These are phyloP conservation scores for Phaeosphaeriaceae sp. DNA, from an alignment of 2,329 filamentous ascomycete species.

Conservation along the genomic window DNA sequence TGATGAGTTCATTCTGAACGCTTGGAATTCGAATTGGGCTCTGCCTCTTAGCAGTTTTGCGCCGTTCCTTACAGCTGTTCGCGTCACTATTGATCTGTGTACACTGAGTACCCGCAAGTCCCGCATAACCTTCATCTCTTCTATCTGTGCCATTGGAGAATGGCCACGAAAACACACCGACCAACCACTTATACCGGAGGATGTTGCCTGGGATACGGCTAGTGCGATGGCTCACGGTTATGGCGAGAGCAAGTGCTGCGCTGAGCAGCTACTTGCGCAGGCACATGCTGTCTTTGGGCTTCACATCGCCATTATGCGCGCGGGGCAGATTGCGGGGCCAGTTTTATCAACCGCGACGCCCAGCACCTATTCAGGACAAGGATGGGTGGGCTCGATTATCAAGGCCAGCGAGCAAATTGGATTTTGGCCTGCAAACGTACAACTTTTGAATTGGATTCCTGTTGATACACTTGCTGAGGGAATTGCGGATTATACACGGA, in stretches of 20 bases:
- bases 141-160: slow-evolving; percentile 19
- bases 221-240: slow-evolving; percentile 44
- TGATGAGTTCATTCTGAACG: slow-evolving; percentile 57
- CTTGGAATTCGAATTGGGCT: slow-evolving; percentile 63
- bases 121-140: slow-evolving; percentile 19
- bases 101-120: background rate
- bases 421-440: slow-evolving; percentile 7
- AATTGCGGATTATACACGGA: slow-evolving; percentile 8
- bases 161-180: slow-evolving; percentile 11
- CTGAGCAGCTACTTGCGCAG: slow-evolving; percentile 14
- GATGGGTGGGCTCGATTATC: slow-evolving; percentile 15
- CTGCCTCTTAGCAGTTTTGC: slow-evolving; percentile 17
- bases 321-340: slow-evolving; percentile 22
- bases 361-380: slow-evolving; percentile 13
- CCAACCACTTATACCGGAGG: slow-evolving; percentile 13
- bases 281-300: slow-evolving; percentile 9
- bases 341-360: too few species aligned
- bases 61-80: slow-evolving; percentile 30
- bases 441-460: slow-evolving; percentile 22
- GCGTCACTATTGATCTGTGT: slow-evolving; percentile 8
- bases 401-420: slow-evolving; percentile 5
- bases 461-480: slow-evolving; percentile 14
- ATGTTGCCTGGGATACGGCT: slow-evolving; percentile 27
- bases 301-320: slow-evolving; percentile 15
- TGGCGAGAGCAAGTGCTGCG: slow-evolving; percentile 43